A percentile compares a stretch with the other conserved stretches of the same genome.
phyloP scores from a whole-genome alignment of 345 rosid species.

The Eucalyptus curtisii region DNA sequence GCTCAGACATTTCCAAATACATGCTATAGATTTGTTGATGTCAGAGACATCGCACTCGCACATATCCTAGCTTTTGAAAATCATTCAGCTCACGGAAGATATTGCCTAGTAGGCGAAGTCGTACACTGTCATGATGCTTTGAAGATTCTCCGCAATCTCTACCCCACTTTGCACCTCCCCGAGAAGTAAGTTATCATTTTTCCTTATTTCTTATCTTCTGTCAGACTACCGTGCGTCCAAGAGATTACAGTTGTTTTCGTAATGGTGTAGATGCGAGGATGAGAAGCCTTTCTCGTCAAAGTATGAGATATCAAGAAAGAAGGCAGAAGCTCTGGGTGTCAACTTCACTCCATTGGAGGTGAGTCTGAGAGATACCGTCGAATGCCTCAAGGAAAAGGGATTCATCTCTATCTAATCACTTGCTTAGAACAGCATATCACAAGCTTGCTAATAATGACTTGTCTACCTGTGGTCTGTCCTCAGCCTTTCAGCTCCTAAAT shows the following conservation, averaged over 20 bases:
- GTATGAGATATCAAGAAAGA: slow-evolving; percentile 31
- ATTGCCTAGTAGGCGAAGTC: background rate
- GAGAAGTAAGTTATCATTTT: background rate
- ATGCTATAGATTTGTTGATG: background rate
- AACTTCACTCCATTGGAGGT: slow-evolving; percentile 34
- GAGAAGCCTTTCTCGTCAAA: slow-evolving; percentile 14
- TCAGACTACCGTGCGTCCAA: background rate
- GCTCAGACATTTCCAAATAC: background rate
- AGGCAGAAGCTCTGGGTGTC: slow-evolving; percentile 20
- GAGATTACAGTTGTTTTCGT: background rate
- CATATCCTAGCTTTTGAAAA: slow-evolving; percentile 3
- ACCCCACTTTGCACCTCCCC: background rate
- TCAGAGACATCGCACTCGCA: background rate
- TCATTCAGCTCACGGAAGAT: background rate
- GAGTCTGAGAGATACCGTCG: slow-evolving; percentile 46
- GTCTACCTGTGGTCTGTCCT: background rate
- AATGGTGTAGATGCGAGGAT: slow-evolving; percentile 12
- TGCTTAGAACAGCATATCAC: background rate
- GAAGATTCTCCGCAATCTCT: background rate
- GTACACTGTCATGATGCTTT: background rate
- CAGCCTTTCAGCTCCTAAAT: background rate
- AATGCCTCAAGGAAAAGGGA: slow-evolving; percentile 28
- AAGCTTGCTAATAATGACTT: background rate
- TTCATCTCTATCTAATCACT: background rate
- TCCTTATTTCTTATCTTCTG: background rate